These are phyloP conservation scores for Fusarium armeniacum DNA, from an alignment of 2,329 filamentous ascomycete species.

Conservation along the genomic window DNA sequence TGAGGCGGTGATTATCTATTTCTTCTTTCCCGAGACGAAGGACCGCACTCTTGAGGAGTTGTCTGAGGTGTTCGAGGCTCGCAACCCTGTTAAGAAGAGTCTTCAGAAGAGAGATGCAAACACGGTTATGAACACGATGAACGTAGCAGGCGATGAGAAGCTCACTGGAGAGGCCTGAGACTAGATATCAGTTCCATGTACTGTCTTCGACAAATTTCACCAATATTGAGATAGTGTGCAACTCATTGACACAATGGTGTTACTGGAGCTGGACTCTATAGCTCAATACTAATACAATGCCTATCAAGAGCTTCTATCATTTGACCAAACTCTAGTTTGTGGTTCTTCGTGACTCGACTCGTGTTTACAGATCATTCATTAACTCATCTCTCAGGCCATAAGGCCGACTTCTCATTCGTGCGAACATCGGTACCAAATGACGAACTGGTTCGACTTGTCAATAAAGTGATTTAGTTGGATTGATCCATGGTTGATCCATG, in stretches of 20 bases:
- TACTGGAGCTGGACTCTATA: background rate
- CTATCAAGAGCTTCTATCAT: background rate
- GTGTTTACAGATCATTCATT: background rate
- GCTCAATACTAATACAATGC: background rate
- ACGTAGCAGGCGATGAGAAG: slow-evolving; percentile 51
- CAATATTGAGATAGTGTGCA: background rate
- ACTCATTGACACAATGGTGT: background rate
- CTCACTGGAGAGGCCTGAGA: slow-evolving; percentile 28
- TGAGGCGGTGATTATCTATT: slow-evolving; percentile 61
- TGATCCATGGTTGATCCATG: background rate
- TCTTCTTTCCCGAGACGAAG: slow-evolving; percentile 65
- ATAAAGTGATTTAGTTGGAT: background rate
- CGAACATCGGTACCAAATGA: background rate
- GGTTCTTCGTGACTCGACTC: background rate
- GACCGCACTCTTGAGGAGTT: slow-evolving; percentile 67
- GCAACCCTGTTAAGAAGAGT: slow-evolving; percentile 62
- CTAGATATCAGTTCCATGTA: background rate
- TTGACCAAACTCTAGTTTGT: background rate
- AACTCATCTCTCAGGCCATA: background rate
- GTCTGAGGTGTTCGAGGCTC: slow-evolving; percentile 64
- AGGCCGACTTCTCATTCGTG: fast-evolving
- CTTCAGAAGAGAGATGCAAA: slow-evolving; percentile 59
- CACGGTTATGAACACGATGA: slow-evolving; percentile 60
- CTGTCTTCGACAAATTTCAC: background rate
- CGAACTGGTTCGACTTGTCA: background rate